phyloP scores from a whole-genome alignment of 192 early-diverging fungal species.

The Endogone sp. region DNA sequence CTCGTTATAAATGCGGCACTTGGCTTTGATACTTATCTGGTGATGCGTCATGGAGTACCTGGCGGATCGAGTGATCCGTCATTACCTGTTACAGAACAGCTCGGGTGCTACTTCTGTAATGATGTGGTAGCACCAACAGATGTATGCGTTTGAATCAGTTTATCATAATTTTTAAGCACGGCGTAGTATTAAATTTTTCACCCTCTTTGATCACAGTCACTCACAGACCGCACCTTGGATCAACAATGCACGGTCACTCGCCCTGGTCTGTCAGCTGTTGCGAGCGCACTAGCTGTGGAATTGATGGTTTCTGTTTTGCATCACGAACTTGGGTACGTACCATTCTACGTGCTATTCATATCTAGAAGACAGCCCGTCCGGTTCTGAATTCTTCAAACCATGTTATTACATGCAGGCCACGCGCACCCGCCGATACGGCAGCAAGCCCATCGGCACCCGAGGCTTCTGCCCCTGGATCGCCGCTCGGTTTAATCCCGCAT shows the following conservation, averaged over 20 bases:
- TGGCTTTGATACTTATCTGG: constrained; percentile 94
- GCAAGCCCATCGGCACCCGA: neutral
- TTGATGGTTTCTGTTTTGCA: constrained; percentile 85
- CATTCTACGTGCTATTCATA: too few species aligned
- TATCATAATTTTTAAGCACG: constrained; percentile 1
- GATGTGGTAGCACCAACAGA: constrained; percentile 97
- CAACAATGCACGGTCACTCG: constrained; percentile 99
- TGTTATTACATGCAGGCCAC: constrained; percentile 29
- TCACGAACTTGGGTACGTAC: constrained; percentile 67
- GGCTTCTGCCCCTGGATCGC: constrained; percentile 4
- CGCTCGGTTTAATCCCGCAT: constrained; percentile 82
- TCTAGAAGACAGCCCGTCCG: neutral
- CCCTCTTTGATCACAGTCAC: constrained; percentile 50
- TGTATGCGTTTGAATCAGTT: constrained; percentile 42
- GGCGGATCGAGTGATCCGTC: constrained; percentile 2
- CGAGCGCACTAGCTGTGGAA: constrained; percentile 85
- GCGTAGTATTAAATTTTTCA: neutral
- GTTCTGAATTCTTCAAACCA: neutral
- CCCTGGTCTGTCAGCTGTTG: constrained; percentile 90
- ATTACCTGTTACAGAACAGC: constrained; percentile 15
- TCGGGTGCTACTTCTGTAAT: constrained; percentile 99
- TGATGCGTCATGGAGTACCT: constrained; percentile 89
- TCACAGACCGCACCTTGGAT: constrained; percentile 90
- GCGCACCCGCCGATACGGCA: constrained; percentile 47
- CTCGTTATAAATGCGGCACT: constrained; percentile 92